Base-by-base conservation (phyloP, 2,329 filamentous ascomycete genomes). In the Pseudogymnoascus sp. region DNA sequence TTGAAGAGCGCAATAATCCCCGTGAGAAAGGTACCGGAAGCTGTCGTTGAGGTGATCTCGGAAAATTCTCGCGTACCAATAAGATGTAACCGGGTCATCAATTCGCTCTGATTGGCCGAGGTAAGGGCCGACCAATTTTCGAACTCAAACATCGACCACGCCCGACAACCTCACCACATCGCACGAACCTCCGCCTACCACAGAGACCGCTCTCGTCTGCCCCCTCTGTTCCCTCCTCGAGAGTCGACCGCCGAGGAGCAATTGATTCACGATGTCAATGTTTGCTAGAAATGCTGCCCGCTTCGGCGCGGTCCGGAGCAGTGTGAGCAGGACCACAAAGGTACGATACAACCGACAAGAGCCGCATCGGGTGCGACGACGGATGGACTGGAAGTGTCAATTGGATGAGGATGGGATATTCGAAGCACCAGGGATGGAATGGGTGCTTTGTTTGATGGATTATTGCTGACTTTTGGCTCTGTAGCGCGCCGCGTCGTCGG, bases 401-500 rank as follows among this genome's bases (percentile, higher is more conserved):
- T 61, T 61, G 59, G 59, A 39, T 61, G 59, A 8, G 31, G 36
- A 16, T 21, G 11, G 59, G 59, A 45, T 39, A 31, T 16, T 39
- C 23, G 59, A 14, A 16, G 40, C 37, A 42, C 34, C 67, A 64
- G 66, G 31, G 61, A 51, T 62, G 60, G 36, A 47, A 66, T 57
- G 66, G 69, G 70, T 73, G 69, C 61, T 62, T 67, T 34, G 51
- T 57, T 57, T 57, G 51, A 57, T 57, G 39, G 59, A 61, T 42
- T 26, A 69, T 69, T 68, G 73, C 80, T 83, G 73, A 82, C 73
- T 5, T 69, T 68, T n/a, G 62, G 59, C 66, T 60, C 64, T 63
- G 60, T 69, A 88, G 86, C 85, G 85, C 78, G 80, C 84, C 70
- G 81, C 83, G 68, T 93, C 91, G 74, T 79, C 83, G 71, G 76